Base-by-base conservation (phyloP, 208 protist species). In the Acanthamoeba castellanii region DNA sequence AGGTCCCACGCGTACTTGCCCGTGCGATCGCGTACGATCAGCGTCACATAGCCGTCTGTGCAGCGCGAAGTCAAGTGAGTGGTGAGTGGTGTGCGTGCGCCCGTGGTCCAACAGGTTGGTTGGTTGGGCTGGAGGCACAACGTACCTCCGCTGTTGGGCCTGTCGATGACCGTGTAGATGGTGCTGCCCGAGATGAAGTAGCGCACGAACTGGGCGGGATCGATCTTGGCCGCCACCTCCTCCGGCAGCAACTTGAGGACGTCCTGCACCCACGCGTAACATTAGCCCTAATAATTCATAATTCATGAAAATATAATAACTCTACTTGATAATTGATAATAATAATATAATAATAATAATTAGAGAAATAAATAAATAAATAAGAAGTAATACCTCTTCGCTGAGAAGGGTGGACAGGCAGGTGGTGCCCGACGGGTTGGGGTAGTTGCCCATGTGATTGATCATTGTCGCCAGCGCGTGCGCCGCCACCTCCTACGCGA, bases 1-100 rank as follows among this genome's bases (percentile, higher is more conserved):
- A 78, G 55, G 25, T 92, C 61, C 87, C 87, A 92, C 27, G 61
- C 55, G 34, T 92, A 74, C 61, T 74, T 92, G 34, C 87, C 87
- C 27, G 87, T 92, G 2, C 59, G 47, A 45, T 92, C 87, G 50
- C 87, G 87, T 7, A 92, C 47, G 30, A 92, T 76, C 22, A 92
- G 22, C 32, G 87, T 92, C 27, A 74, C 87, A 32, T 59, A 92
- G 3, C 59, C 59, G n/a, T 92, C 87, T 92, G 18, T 5, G 13
- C 18, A 5, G 18, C 64, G 18, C 32, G 42, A 78, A 37, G 13
- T 59, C 7, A 61, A 4, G 76, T 84, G 30, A 52, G 50, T 55
- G 50, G 50, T 55, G 5, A 55, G 13, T 13, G 50, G 50, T 55
- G 50, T 13, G n/a, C 13, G 50, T 25, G 32, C 13, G 27, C 9